These are phyloP conservation scores for Penicillium sp. DNA, from an alignment of 2,329 filamentous ascomycete genomes.

Conservation along the genomic window DNA sequence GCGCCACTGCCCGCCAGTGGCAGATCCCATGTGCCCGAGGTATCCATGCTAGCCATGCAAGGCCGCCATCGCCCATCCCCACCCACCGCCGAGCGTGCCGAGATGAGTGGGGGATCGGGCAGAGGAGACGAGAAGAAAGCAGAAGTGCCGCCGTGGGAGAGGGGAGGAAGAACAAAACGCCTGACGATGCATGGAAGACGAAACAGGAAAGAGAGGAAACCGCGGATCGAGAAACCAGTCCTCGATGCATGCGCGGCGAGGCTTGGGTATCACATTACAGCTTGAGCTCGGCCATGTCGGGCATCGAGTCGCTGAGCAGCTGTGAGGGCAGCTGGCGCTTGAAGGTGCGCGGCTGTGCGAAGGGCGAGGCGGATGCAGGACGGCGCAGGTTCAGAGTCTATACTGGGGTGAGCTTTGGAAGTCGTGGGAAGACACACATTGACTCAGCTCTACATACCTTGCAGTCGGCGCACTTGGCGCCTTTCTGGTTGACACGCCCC, in stretches of 20 bases:
- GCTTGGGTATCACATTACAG: constrained; percentile 13
- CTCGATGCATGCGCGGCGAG: not conserved
- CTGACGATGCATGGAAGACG: constrained; percentile 32
- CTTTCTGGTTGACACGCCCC: constrained; percentile 44
- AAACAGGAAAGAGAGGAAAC: constrained; percentile 9
- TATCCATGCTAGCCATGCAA: constrained; percentile 22
- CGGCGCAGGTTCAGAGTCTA: constrained; percentile 39
- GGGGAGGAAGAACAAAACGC: constrained; percentile 29
- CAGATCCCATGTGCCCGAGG: constrained; percentile 22
- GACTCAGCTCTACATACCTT: constrained; percentile 37
- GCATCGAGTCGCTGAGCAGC: constrained; percentile 30
- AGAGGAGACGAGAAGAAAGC: not conserved
- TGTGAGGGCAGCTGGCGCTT: constrained; percentile 36
- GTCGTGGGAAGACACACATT: not conserved
- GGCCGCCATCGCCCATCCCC: not conserved
- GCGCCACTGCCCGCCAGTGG: constrained; percentile 28
- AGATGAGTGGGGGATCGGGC: not conserved
- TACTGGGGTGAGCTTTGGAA: constrained; percentile 16
- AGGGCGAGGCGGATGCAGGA: constrained; percentile 40
- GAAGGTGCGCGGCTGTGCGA: constrained; percentile 41
- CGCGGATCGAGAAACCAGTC: not conserved
- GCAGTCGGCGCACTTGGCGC: constrained; percentile 46
- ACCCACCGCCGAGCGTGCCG: not conserved
- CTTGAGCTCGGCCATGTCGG: constrained; percentile 19
- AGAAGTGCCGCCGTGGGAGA: constrained; percentile 18